Evolutionary conservation across 768 basidiomycete genomes (phyloP).

Genomic region (Baorangia bicolor): DNA sequence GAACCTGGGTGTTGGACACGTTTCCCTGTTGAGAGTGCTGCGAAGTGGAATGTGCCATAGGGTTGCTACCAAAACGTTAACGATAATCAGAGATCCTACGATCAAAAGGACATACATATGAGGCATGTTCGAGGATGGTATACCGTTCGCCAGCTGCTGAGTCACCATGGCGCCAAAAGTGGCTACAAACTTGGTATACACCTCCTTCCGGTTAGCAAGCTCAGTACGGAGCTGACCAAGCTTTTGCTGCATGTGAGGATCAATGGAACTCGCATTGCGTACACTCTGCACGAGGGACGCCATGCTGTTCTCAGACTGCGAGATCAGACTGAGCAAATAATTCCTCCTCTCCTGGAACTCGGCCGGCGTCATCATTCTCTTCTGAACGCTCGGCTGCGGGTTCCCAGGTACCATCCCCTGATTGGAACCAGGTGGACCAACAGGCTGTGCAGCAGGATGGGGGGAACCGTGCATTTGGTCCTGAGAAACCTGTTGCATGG

Average conservation of each 20-base stretch:
- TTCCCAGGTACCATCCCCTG: constrained; percentile 25
- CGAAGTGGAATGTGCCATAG: constrained; percentile 14
- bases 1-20: constrained; percentile 17
- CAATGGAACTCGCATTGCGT: constrained; percentile 17
- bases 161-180: constrained; percentile 25
- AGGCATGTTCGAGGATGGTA: constrained; percentile 23
- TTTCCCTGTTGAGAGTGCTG: constrained; percentile 20
- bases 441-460: constrained; percentile 30
- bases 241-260: constrained; percentile 17
- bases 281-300: constrained; percentile 1
- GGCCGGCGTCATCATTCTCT: constrained; percentile 13
- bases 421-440: constrained; percentile 18
- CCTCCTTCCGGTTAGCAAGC: constrained; percentile 37
- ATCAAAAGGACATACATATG: constrained; percentile 35
- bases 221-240: constrained; percentile 21
- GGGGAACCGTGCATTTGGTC: constrained; percentile 53
- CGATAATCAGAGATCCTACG: background rate
- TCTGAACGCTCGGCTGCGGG: constrained; percentile 26
- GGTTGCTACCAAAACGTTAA: constrained; percentile 20
- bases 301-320: constrained; percentile 17
- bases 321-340: constrained; percentile 8
- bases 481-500: constrained; percentile 36
- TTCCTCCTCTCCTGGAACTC: constrained; percentile 27
- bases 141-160: constrained; percentile 26
- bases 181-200: constrained; percentile 36